Evolutionary conservation across 78 protist species (phyloP).

Genomic region (Dictyostelium purpureum): DNA sequence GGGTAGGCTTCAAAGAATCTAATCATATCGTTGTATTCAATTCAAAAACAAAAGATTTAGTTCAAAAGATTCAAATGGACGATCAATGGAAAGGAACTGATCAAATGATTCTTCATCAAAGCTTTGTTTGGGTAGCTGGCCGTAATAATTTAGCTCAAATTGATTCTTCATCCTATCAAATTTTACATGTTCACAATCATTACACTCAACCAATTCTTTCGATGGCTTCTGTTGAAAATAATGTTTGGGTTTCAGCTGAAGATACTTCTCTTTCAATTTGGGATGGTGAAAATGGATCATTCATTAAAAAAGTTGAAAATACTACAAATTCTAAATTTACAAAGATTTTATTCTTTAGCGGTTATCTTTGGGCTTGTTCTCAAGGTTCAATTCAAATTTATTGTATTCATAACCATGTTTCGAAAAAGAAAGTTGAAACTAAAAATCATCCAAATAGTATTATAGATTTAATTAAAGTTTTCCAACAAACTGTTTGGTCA

Average conservation of each 20-base stretch:
- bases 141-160: conserved; percentile 14
- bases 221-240: conserved; percentile 9
- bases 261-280: conserved; percentile 33
- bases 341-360: conserved; percentile 23
- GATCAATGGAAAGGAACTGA: conserved; percentile 45
- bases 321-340: not conserved
- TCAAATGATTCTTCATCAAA: conserved; percentile 21
- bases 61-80: not conserved
- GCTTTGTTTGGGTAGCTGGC: conserved; percentile 16
- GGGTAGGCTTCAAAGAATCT: conserved; percentile 37
- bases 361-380: conserved; percentile 55
- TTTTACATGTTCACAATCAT: not conserved
- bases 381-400: conserved; percentile 29
- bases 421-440: conserved; percentile 53
- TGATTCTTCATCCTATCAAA: not conserved
- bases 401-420: not conserved
- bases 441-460: conserved; percentile 64
- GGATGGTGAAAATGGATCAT: conserved; percentile 16
- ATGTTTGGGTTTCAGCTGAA: conserved; percentile 37
- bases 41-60: not conserved
- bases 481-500: conserved; percentile 80
- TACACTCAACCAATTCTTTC: conserved; percentile 27
- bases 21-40: not conserved
- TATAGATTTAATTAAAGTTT: conserved; percentile 33
- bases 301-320: not conserved